Base-by-base conservation (phyloP, 106 monocot species). In the Agapanthus africanus region DNA sequence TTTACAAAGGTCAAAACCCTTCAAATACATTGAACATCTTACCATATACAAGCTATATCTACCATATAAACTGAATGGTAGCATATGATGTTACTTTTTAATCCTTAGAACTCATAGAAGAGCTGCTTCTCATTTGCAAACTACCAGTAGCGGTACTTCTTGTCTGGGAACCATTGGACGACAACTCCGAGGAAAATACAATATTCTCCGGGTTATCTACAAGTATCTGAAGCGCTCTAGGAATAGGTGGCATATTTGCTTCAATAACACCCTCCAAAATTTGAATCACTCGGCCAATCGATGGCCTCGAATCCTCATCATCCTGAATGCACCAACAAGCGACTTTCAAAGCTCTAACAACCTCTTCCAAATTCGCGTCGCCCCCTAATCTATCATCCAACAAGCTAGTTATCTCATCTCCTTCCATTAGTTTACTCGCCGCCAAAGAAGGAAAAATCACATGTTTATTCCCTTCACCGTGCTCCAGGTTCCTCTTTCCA, bases 251-350 rank as follows among this genome's bases (percentile, higher is more conserved):
- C 23, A 59, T 59, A 37, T 41, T 71, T 25, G 57, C 59, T 26
- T 71, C 71, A 26, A 54, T 36, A 34, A 71, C 26, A 39, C 37
- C 33, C 37, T 71, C 71, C 39, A 71, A 18, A 22, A 71, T 59
- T 52, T 59, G 38, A 59, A 71, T 38, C 56, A 71, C 52, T 36
- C 57, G 71, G 27, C 59, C 59, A 54, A 71, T 71, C 18, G 71
- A 71, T 27, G 71, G 71, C 59, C 71, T 56, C 10, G 23, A 18
- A 59, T 26, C 54, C 40, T 71, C 71, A 39, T 59, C 25, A 27
- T 71, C 71, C 40, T 71, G 71, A 39, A 71, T 71, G 40, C 71
- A 71, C 71, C 71, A 71, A 9, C 34, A 60, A 61, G 80, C 75
- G 47, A 81, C 40, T 40, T 60, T 67, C 30, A 60, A 76, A 28